phyloP scores from a whole-genome alignment of 1,284 basidiomycete species.

The Cryptococcus hybrid region DNA sequence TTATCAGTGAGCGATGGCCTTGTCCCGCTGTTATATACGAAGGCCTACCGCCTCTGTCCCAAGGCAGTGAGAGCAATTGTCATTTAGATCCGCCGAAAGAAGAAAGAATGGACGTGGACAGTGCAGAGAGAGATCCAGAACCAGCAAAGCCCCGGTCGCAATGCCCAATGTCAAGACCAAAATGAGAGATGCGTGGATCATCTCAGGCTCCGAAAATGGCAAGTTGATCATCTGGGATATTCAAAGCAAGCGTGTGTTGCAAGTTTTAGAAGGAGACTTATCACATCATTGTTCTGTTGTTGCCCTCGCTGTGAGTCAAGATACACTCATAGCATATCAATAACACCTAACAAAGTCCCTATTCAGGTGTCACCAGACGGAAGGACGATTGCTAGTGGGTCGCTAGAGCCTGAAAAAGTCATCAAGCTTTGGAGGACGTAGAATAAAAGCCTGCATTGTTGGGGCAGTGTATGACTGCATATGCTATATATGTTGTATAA shows the following conservation, averaged over 20 bases:
- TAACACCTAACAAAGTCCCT: not conserved
- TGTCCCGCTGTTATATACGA: conserved; percentile 33
- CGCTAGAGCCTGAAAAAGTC: conserved; percentile 77
- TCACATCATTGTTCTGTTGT: conserved; percentile 31
- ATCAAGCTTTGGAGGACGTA: conserved; percentile 66
- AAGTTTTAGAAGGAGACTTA: conserved; percentile 60
- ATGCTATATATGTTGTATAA: no score
- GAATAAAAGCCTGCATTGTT: not conserved
- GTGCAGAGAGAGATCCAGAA: no score
- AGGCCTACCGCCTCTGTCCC: not conserved
- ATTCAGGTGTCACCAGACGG: conserved; percentile 67
- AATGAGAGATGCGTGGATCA: conserved; percentile 56
- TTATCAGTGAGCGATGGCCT: conserved; percentile 32
- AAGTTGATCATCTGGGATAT: conserved; percentile 89
- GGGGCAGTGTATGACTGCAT: no score
- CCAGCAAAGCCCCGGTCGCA: no score
- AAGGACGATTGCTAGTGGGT: conserved; percentile 73
- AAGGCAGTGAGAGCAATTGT: not conserved
- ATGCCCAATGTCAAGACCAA: not conserved
- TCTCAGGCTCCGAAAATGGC: conserved; percentile 87
- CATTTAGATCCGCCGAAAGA: not conserved
- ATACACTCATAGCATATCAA: not conserved
- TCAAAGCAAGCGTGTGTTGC: conserved; percentile 72
- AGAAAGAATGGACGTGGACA: conserved; percentile 5
- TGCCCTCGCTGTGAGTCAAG: conserved; percentile 39